Percentiles rank a stretch among this genome's conserved stretches.
phyloP scores from a whole-genome alignment of 257 asterid genomes.

The Craterostigma plantagineum region DNA sequence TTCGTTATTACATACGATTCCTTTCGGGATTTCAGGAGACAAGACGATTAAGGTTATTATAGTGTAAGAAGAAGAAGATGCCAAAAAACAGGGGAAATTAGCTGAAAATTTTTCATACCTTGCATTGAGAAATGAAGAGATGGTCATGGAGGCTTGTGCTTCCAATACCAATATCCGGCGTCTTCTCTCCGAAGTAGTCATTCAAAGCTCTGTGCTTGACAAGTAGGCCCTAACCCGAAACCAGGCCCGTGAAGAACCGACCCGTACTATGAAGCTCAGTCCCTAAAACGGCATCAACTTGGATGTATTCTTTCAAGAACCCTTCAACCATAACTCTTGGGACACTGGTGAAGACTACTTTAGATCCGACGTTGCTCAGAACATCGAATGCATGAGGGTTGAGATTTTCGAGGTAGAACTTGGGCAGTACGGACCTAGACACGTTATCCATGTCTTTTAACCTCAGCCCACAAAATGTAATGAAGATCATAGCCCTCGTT shows the following conservation, averaged over 20 bases:
- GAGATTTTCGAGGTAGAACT: slow-evolving; percentile 58
- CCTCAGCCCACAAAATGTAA: slow-evolving; percentile 67
- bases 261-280: slow-evolving; percentile 57
- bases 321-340: slow-evolving; percentile 81
- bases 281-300: slow-evolving; percentile 43
- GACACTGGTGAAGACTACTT: slow-evolving; percentile 30
- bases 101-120: slow-evolving; percentile 56
- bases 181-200: slow-evolving; percentile 36
- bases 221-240: slow-evolving; percentile 29
- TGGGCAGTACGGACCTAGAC: slow-evolving; percentile 62
- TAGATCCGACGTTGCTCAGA: slow-evolving; percentile 29
- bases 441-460: slow-evolving; percentile 37
- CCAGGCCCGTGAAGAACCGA: slow-evolving; percentile 38
- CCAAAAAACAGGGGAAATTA: too few relatives aligned
- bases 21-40: slow-evolving; percentile 25
- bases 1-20: slow-evolving; percentile 48
- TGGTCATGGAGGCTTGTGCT: slow-evolving; percentile 33
- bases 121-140: slow-evolving; percentile 45
- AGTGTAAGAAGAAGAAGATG: too few relatives aligned
- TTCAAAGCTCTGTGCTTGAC: slow-evolving; percentile 46
- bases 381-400: slow-evolving; percentile 29
- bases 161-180: slow-evolving; percentile 62
- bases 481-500: slow-evolving; percentile 51
- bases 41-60: too few relatives aligned
- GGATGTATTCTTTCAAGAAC: slow-evolving; percentile 52